phyloP scores from a whole-genome alignment of 2,329 filamentous ascomycete genomes.

The Alternaria brassicicola region DNA sequence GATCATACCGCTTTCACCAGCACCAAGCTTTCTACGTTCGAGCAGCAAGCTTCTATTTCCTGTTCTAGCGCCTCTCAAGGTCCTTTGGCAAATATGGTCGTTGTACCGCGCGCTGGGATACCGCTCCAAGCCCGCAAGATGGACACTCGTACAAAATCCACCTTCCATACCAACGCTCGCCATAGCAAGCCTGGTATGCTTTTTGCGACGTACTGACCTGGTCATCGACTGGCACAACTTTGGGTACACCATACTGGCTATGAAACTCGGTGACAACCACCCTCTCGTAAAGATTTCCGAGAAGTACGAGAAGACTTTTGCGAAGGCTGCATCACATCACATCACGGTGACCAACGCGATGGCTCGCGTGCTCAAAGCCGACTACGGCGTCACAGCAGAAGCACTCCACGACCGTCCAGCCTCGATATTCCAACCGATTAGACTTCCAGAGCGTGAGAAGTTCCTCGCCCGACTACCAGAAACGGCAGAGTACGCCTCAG shows the following conservation, averaged over 20 bases:
- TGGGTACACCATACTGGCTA: conserved; percentile 86
- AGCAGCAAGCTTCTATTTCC: conserved; percentile 77
- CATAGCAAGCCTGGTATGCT: conserved; percentile 73
- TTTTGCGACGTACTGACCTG: conserved; percentile 78
- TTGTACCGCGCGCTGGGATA: conserved; percentile 78
- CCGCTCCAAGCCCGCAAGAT: conserved; percentile 72
- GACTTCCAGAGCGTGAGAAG: conserved; percentile 47
- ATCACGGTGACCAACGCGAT: conserved; percentile 91
- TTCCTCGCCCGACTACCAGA: conserved; percentile 72
- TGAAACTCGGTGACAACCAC: conserved; percentile 67
- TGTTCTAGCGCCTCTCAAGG: conserved; percentile 80
- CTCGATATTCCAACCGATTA: conserved; percentile 76
- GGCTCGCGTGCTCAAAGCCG: conserved; percentile 71
- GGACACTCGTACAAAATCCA: conserved; percentile 92
- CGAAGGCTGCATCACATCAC: conserved; percentile 72
- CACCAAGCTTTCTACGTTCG: conserved; percentile 70
- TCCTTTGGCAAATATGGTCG: conserved; percentile 77
- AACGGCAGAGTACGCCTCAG: conserved; percentile 64
- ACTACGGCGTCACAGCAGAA: conserved; percentile 69
- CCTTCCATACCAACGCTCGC: conserved; percentile 91
- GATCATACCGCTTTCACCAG: conserved; percentile 71
- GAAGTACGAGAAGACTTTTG: conserved; percentile 76
- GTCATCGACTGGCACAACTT: conserved; percentile 99
- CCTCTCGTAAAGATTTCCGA: conserved; percentile 79
- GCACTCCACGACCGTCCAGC: conserved; percentile 77